Percentiles rank a stretch among this genome's conserved stretches.
These are phyloP conservation scores for Tinospora cordifolia DNA, from an alignment of 164 flowering plant genomes.

Conservation along the genomic window DNA sequence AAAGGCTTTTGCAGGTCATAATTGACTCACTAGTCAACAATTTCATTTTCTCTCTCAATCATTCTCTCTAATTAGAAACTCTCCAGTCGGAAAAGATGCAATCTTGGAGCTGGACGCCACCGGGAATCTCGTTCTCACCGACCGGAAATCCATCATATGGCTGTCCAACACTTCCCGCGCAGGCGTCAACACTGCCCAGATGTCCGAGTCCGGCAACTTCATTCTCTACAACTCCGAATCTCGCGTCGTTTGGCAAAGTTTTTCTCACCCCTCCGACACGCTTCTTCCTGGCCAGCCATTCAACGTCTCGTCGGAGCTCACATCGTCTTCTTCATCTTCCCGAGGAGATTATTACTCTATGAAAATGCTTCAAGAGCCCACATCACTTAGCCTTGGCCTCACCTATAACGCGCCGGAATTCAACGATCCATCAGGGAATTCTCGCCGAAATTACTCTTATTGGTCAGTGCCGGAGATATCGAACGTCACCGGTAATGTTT, in stretches of 20 bases:
- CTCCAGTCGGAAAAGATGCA: slow-evolving; percentile 64
- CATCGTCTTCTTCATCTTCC: slow-evolving; percentile 44
- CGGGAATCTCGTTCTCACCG: slow-evolving; percentile 66
- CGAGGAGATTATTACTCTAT: slow-evolving; percentile 56
- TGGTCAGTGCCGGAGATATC: slow-evolving; percentile 56
- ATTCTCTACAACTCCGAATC: slow-evolving; percentile 32
- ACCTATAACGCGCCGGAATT: slow-evolving; percentile 53
- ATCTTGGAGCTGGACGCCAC: slow-evolving; percentile 52
- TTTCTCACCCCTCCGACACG: slow-evolving; percentile 79
- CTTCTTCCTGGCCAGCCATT: slow-evolving; percentile 76
- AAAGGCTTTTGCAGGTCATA: slow-evolving; percentile 34
- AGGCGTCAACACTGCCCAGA: slow-evolving; percentile 37
- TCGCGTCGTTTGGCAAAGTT: slow-evolving; percentile 53
- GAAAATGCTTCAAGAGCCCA: slow-evolving; percentile 81
- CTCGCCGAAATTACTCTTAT: slow-evolving; percentile 59
- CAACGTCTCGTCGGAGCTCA: slow-evolving; percentile 47
- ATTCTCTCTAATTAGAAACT: slow-evolving; percentile 60
- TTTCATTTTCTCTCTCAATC: slow-evolving; percentile 42
- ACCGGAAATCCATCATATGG: slow-evolving; percentile 44
- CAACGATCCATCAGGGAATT: slow-evolving; percentile 14
- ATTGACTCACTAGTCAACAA: slow-evolving; percentile 27
- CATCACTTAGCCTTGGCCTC: slow-evolving; percentile 64
- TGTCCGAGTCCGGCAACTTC: slow-evolving; percentile 79
- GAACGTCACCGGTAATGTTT: slow-evolving; percentile 71
- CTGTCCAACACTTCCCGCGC: slow-evolving; percentile 56